These are phyloP conservation scores for Trametopsis cervina DNA, from an alignment of 768 basidiomycete species.

Conservation along the genomic window DNA sequence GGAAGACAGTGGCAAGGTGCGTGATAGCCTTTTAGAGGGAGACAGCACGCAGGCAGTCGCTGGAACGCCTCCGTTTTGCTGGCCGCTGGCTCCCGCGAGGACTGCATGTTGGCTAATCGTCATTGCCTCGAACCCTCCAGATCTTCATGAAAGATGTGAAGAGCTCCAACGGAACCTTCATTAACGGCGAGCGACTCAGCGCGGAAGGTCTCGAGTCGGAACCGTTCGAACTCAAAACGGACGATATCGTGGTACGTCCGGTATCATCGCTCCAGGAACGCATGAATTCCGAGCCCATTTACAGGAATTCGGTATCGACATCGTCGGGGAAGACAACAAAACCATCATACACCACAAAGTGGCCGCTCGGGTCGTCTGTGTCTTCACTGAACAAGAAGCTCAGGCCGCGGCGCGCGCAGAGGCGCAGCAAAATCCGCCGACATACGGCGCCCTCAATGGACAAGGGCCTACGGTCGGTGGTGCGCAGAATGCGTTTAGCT, in stretches of 20 bases:
- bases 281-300: constrained; percentile 7
- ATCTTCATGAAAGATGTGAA: constrained; percentile 99
- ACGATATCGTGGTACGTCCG: constrained; percentile 85
- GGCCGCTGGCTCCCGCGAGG: constrained; percentile 11
- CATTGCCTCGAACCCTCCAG: constrained; percentile 30
- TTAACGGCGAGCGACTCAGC: constrained; percentile 90
- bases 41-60: not conserved
- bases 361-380: constrained; percentile 31
- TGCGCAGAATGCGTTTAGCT: constrained; percentile 36
- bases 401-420: constrained; percentile 66
- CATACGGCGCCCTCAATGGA: constrained; percentile 21
- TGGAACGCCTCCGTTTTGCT: constrained; percentile 4
- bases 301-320: constrained; percentile 99
- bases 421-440: constrained; percentile 45
- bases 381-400: constrained; percentile 57
- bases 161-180: constrained; percentile 96
- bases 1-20: constrained; percentile 85
- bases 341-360: constrained; percentile 99
- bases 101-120: constrained; percentile 9
- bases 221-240: constrained; percentile 88
- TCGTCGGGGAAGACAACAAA: constrained; percentile 96
- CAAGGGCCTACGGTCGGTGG: constrained; percentile 31
- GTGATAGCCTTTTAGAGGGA: constrained; percentile 12
- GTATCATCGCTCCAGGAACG: not conserved
- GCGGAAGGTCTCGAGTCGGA: constrained; percentile 87